Evolutionary conservation across 2,329 filamentous ascomycete species (phyloP), one percentile per base, ranked within the genome.

Genomic region (Trichoderma koningiopsis): DNA sequence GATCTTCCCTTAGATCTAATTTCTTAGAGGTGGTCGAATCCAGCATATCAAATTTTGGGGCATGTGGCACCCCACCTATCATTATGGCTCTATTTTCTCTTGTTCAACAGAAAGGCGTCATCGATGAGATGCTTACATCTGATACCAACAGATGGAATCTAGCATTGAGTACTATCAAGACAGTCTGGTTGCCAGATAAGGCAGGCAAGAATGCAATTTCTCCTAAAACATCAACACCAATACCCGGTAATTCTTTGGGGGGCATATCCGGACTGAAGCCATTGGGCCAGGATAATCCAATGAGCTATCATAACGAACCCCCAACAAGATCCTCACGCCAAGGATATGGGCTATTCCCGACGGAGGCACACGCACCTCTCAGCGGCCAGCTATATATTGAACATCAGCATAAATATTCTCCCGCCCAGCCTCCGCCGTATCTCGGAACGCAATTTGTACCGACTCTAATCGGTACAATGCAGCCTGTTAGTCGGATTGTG

Each of bases 11-110:
- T 52, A 67, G 47, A 22, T 67, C 64, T 11, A 67, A 67, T 29
- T 67, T 67, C 16, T 19, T 67, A 19, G 64, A 67, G 31, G 64
- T 59, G 16, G 64, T 67, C 8, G 64, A 67, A 43, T 67, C 64
- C 11, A 67, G 55, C 40, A 59, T 67, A n/a, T 11, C 53, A 16
- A 67, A 67, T 33, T 67, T 67, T 22, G 64, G 64, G 14, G 64
- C 64, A 10, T 67, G 64, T 11, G 64, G 64, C 29, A 67, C 64
- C 0, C 55, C 64, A 4, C 64, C 64, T 14, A 52, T 67, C 24
- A 52, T 47, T 22, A 40, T 67, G 47, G 64, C 64, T 24, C 64
- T 67, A 14, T 58, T 58, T 52, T 59, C 33, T 22, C 55, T 67
- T 29, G 55, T 67, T 29, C 64, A 67, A 19, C 64, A 59, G 49